Conservation (phyloP, 2,329 filamentous ascomycete genomes). For the Ascocoryne sarcoides region DNA sequence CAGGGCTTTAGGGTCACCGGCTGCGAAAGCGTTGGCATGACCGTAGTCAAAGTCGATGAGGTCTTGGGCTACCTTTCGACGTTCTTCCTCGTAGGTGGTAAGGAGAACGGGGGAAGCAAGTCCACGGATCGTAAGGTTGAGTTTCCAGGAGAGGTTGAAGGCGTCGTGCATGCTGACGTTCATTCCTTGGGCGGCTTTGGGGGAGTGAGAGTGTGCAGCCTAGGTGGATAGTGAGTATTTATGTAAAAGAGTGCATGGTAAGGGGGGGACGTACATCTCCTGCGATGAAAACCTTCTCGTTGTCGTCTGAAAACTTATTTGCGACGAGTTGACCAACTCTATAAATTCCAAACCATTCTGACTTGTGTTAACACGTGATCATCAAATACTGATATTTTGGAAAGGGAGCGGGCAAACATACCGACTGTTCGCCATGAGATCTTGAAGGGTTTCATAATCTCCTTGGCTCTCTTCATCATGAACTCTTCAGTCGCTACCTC, state of each 20-base stretch:
- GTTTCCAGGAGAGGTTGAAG: slow-evolving; percentile 54
- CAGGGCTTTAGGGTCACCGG: slow-evolving; percentile 53
- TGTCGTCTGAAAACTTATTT: slow-evolving; percentile 40
- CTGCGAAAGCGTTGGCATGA: slow-evolving; percentile 49
- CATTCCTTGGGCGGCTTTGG: slow-evolving; percentile 55
- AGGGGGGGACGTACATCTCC: slow-evolving; percentile 32
- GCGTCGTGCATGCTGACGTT: slow-evolving; percentile 51
- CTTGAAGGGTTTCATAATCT: slow-evolving; percentile 50
- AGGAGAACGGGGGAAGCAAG: slow-evolving; percentile 46
- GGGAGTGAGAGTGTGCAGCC: slow-evolving; percentile 51
- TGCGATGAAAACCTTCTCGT: slow-evolving; percentile 50
- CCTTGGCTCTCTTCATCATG: slow-evolving; percentile 57
- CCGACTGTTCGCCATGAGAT: slow-evolving; percentile 64
- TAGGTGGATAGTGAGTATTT: slow-evolving; percentile 25
- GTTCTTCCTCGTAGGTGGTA: slow-evolving; percentile 53
- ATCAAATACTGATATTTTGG: neutral
- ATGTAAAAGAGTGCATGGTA: slow-evolving; percentile 38
- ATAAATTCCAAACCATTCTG: slow-evolving; percentile 57
- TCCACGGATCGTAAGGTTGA: slow-evolving; percentile 40
- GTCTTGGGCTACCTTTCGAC: slow-evolving; percentile 52
- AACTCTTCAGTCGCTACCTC: slow-evolving; percentile 48
- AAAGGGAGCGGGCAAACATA: slow-evolving; percentile 45
- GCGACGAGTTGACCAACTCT: slow-evolving; percentile 51
- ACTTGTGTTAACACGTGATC: slow-evolving; percentile 31
- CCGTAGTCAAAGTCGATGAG: slow-evolving; percentile 56